Evolutionary conservation across 2,329 filamentous ascomycete genomes (phyloP), one percentile per base, ranked within the genome.

Genomic region (Parasarocladium wereldwijsianum): DNA sequence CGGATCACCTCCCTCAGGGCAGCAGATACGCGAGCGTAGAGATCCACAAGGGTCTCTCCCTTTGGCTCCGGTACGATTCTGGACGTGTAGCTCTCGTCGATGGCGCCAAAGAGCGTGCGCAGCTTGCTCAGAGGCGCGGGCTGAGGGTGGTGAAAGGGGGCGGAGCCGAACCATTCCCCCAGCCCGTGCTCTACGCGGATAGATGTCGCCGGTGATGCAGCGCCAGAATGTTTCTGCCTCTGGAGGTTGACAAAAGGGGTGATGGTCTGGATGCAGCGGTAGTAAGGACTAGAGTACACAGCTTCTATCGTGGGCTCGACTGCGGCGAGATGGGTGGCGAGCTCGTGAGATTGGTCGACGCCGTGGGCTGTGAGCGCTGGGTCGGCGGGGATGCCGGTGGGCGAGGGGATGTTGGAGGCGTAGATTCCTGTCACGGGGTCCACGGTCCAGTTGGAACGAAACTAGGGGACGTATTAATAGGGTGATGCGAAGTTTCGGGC

Each of bases 121-220:
- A 98, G 64, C 19, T 66, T 57, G 17, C 62, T 43, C 10, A 76
- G 57, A 4, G 68, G 54, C 3, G 84, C 82, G 3, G 87, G 84
- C 11, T 66, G 64, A 1, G 90, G 90, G 45, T 96, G 90, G 32
- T 80, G 66, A 52, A 93, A 94, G 35, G 74, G 73, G 11, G 86
- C 84, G 27, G 72, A 65, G 16, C 90, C 90, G 50, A 90, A 96
- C 78, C 90, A 96, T 59, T 98, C 90, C 36, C 82, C 77, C 22
- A 75, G 43, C 9, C 69, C 70, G 33, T 60, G 54, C 41, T 76
- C 71, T 27, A 62, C 64, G 20, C 66, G 60, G 36, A 76, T 64
- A 22, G 45, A 52, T 33, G 53, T 40, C 16, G 46, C 39, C 24
- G 41, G 38, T 37, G 34, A 34, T 26, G 29, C 40, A 23, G 26